phyloP scores from a whole-genome alignment of 768 basidiomycete species.

The Dendrothele bispora region DNA sequence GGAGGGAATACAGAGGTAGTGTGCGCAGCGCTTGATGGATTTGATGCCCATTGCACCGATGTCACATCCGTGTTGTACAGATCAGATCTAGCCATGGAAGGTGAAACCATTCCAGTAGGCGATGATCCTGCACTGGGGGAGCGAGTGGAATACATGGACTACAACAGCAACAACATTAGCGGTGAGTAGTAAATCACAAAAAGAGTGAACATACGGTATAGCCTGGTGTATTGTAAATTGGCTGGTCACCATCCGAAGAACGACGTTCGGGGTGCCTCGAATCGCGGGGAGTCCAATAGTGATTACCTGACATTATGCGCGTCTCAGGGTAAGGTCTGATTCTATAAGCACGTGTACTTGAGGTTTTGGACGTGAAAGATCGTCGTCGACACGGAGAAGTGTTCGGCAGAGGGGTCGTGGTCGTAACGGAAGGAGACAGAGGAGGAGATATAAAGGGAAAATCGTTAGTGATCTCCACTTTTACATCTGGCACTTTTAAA shows the following conservation, averaged over 20 bases:
- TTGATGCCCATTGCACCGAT: too few species aligned
- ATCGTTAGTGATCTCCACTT: conserved; percentile 34
- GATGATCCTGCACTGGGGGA: too few species aligned
- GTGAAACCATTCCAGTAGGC: too few species aligned
- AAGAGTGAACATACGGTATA: conserved; percentile 27
- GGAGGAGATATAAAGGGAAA: conserved; percentile 38
- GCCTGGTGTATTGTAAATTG: conserved; percentile 16
- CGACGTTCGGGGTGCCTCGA: conserved; percentile 30
- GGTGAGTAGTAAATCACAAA: conserved; percentile 34
- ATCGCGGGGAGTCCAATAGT: conserved; percentile 6
- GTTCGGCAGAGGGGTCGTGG: conserved; percentile 19
- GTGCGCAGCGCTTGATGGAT: too few species aligned
- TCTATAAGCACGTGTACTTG: conserved; percentile 35
- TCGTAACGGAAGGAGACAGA: conserved; percentile 21
- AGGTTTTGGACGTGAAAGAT: conserved; percentile 29
- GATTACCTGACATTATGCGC: conserved; percentile 31
- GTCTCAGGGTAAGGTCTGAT: conserved; percentile 37
- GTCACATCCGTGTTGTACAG: too few species aligned
- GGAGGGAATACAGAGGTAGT: too few species aligned
- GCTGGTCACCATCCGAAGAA: conserved; percentile 38
- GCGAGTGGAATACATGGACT: too few species aligned
- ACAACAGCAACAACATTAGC: conserved; percentile 30
- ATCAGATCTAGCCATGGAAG: too few species aligned
- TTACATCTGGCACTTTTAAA: conserved; percentile 41
- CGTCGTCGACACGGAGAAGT: conserved; percentile 31